Base-by-base conservation (phyloP, 164 flowering plant genomes). In the Amborella trichopoda region DNA sequence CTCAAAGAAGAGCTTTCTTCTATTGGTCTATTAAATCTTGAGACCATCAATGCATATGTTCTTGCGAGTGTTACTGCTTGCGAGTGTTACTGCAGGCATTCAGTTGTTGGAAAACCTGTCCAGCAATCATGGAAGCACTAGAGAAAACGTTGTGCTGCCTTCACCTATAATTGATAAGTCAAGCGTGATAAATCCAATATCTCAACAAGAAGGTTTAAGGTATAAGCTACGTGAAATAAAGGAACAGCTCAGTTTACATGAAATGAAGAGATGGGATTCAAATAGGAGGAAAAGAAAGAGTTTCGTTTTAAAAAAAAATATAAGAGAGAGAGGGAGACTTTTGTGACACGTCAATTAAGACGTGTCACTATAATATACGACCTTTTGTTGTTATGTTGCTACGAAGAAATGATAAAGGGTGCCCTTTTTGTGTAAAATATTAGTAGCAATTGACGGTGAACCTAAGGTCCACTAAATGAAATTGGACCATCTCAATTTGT, bases 1-100 rank as follows among this genome's bases (percentile, higher is more conserved):
- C 69, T 80, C 22, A 67, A 63, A 42, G 78, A 72, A 26, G 78
- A 76, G 44, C 80, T 76, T 32, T 61, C 61, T 45, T 70, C 69
- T 10, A 16, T 52, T 36, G 78, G 80, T 28, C 75, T 80, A 49
- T 50, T 68, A 53, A 74, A 67, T 61, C 61, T 80, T 52, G 73
- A 80, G 54, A 63, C 48, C 3, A 46, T 68, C 53, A 72, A 68
- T 34, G 51, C 72, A 28, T 44, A 65, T 45, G 75, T 77, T 43
- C 69, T 74, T 46, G 69, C 83, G 40, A 72, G 77, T 56, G 65
- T 80, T 25, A 63, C 55, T 47, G 72, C 74, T 1, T n/a, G n/a
- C n/a, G n/a, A n/a, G n/a, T n/a, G n/a, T n/a, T n/a, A n/a, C n/a
- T n/a, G n/a, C n/a, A n/a, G 62, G 73, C 40, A 67, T 80, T 40